phyloP scores from a whole-genome alignment of 2,329 filamentous ascomycete genomes.

The Colletotrichum sp. region DNA sequence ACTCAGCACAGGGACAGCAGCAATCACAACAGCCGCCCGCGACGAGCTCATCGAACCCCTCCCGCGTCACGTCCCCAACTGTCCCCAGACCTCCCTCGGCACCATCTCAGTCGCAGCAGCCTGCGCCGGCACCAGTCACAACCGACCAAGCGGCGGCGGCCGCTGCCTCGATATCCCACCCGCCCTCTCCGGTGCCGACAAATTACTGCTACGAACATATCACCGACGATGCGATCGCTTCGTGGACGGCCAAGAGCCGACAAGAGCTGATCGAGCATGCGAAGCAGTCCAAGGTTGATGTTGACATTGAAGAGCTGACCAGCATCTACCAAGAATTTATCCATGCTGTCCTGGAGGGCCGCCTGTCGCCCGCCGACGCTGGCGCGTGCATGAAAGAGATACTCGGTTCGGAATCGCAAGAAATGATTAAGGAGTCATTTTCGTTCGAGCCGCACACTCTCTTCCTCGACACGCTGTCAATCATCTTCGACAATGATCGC shows the following conservation, averaged over 20 bases:
- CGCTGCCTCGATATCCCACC: constrained; percentile 23
- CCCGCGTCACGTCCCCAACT: constrained; percentile 15
- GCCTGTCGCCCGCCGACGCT: constrained; percentile 70
- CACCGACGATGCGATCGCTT: constrained; percentile 69
- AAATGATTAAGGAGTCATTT: constrained; percentile 54
- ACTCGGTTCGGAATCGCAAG: constrained; percentile 60
- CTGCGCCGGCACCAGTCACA: constrained; percentile 27
- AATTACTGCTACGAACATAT: constrained; percentile 78
- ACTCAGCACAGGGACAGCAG: constrained; percentile 47
- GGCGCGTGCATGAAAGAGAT: constrained; percentile 78
- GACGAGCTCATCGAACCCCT: constrained; percentile 2
- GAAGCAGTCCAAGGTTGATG: constrained; percentile 66
- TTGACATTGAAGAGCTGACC: constrained; percentile 72
- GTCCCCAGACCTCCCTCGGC: constrained; percentile 1
- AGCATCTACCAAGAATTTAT: constrained; percentile 86
- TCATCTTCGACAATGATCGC: constrained; percentile 76
- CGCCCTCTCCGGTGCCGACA: constrained; percentile 39
- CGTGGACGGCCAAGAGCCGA: constrained; percentile 71
- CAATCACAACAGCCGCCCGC: constrained; percentile 1
- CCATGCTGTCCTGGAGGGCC: constrained; percentile 73
- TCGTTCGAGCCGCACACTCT: constrained; percentile 69
- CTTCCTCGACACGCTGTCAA: constrained; percentile 84
- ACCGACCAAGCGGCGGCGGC: constrained; percentile 24
- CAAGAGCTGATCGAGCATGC: constrained; percentile 71
- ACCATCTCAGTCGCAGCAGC: constrained; percentile 32